Evolutionary conservation across 2,329 filamentous ascomycete species (phyloP), one percentile per base, ranked within the genome.

Genomic region (Xylariaceae sp.): DNA sequence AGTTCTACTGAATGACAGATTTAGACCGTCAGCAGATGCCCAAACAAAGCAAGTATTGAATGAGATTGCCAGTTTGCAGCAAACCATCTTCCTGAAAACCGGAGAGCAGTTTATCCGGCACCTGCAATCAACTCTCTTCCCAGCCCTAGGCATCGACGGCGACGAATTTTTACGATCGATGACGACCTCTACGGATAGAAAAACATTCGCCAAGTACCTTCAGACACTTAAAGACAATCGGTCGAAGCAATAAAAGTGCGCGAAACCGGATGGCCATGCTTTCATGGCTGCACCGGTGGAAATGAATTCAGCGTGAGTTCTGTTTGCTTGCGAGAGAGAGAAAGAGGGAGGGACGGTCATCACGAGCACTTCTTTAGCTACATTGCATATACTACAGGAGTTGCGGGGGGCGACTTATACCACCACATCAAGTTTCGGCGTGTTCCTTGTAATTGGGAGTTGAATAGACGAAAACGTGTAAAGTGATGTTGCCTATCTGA

Each of bases 71-170:
- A 84, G 82, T 2, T 76, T 99, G 60, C 92, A 99, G 74, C 91
- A 94, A 75, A 88, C 84, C 42, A 94, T 99, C 63, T 93, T 97
- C 71, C 82, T 84, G 66, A 97, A 97, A 78, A 93, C 90, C 10
- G 94, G 94, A 30, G 84, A 89, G 55, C 81, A 85, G 58, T 97
- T 96, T 72, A 81, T 93, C 23, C 81, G 83, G 61, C 82, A 89
- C 68, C 74, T 93, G 51, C 84, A 85, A 66, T 77, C 78, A 13
- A 77, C 78, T 1, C 81, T 92, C 59, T 84, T 92, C 66, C 80
- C 84, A 0, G 80, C 78, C 51, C 77, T 91, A 65, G 87, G 87
- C 0, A 80, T 88, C 23, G 81, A 85, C 57, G 84, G 83, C 7
- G 77, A 77, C 18, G 83, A 83, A 57, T 87, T 86, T 67, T 71